Base-by-base conservation (phyloP, 768 basidiomycete genomes). In the Strobilomyces confusus region DNA sequence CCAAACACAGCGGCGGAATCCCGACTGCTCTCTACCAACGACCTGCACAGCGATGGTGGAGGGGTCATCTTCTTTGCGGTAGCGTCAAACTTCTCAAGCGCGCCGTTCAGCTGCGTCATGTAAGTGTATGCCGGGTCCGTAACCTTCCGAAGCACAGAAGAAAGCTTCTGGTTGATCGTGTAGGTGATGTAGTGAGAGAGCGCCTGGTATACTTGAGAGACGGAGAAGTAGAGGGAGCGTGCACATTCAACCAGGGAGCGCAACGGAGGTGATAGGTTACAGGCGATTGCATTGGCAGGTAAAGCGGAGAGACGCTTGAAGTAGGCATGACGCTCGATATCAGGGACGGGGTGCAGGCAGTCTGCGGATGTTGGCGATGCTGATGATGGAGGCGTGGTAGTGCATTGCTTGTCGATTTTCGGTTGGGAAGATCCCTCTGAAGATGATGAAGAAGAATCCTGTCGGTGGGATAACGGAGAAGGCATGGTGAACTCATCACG, bases 51-150 rank as follows among this genome's bases (percentile, higher is more conserved):
- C 5, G 76, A 65, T 4, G 87, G 80, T 1, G 89, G 78, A 7
- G 95, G 94, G 3, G 80, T 69, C 12, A 77, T 75, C 61, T 80
- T 81, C 50, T 86, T 80, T 57, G 88, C 86, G 62, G 84, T 79
- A 9, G 84, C 78, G 68, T 99, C 95, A 68, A 98, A 98, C 6
- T 85, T 84, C 67, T 98, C 95, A 50, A 98, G 79, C 2, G 91
- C 84, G 52, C 84, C 83, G 68, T 98, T 95, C 9, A 98, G 77
- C 56, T 84, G 83, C 52, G 81, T 77, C 79, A 97, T 89, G 62
- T 89, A 89, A 38, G 76, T 70, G 64, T 84, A 86, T 2, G 93
- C 91, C 13, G 92, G 88, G 57, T 92, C 87, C 52, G 98, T 80
- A 26, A 95, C 87, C 64, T 92, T 90, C 44, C 81, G 77, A 53